Evolutionary conservation across 1,284 basidiomycete genomes (phyloP), one percentile per base, ranked within the genome.

Genomic region (Leucoagaricus sp.): DNA sequence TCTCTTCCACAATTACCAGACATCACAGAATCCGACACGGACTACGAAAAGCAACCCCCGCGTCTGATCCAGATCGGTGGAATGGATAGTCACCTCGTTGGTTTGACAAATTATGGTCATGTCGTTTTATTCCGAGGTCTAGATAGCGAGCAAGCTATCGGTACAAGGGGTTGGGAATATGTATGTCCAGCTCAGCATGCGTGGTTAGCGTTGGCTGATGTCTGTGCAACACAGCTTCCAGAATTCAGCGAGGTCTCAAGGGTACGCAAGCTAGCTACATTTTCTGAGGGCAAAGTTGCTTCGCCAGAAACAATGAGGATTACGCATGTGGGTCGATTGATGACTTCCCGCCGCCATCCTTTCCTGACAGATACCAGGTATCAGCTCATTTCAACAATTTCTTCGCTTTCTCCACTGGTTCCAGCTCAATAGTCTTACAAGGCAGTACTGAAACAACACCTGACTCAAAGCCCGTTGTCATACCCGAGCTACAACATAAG

Each of bases 371-470:
- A 48, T 48, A 29, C 28, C 69, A 96, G 87, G 84, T 96, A 55
- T 87, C 93, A n/a, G 94, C 91, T 2, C 87, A 93, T 63, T 95
- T 89, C 72, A 63, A 76, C 49, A 86, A 85, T 23, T 92, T 96
- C 68, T 84, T 89, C 45, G 89, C 87, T 0, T 96, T 94, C 70
- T 92, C 91, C 1, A 86, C 87, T 10, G 88, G 80, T 13, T 65
- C 75, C 2, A 77, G 77, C 54, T 89, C 89, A 19, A 72, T 87
- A 50, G 87, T 91, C 31, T 81, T 90, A 58, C 82, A 86, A 71
- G 85, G 85, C 36, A 74, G 79, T 42, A 74, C 73, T 15, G 69
- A 74, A 38, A 82, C 78, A 5, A 69, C 69, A 31, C 60, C 68
- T 25, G 70, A 71, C 17, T 74, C 75, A 42, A 65, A 65, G 42